phyloP scores from a whole-genome alignment of 371 early-diverging fungal species.

The Mortierella sp. region DNA sequence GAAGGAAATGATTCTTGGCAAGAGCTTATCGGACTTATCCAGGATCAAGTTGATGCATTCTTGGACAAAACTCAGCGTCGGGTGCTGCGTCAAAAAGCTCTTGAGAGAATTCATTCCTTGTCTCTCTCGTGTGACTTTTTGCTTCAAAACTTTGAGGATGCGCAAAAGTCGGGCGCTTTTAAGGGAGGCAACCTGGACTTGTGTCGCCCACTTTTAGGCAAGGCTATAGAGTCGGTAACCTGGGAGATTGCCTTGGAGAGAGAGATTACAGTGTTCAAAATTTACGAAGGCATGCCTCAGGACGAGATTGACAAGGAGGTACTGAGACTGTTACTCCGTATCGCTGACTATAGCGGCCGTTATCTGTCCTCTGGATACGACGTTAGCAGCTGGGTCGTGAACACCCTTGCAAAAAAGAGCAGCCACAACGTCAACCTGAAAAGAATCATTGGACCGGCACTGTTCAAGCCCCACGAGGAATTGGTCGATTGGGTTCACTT shows the following conservation, averaged over 20 bases:
- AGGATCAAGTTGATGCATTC: conserved; percentile 38
- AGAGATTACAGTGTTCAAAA: conserved; percentile 37
- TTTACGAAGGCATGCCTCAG: conserved; percentile 30
- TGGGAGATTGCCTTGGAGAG: conserved; percentile 32
- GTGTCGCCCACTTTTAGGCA: conserved; percentile 23
- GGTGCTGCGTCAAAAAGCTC: conserved; percentile 18
- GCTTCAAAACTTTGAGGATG: conserved; percentile 16
- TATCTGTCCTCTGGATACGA: conserved; percentile 12
- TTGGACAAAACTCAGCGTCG: conserved; percentile 38
- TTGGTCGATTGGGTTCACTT: conserved; percentile 46
- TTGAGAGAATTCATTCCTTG: conserved; percentile 26
- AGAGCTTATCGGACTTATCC: conserved; percentile 27
- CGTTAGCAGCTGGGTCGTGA: conserved; percentile 17
- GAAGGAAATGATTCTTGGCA: conserved; percentile 32
- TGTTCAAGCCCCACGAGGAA: conserved; percentile 29
- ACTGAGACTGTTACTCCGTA: conserved; percentile 29
- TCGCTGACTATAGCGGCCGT: conserved; percentile 29
- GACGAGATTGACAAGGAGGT: conserved; percentile 32
- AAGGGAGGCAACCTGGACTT: conserved; percentile 30
- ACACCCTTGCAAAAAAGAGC: conserved; percentile 16
- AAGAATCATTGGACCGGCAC: conserved; percentile 11
- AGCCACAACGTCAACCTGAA: conserved; percentile 14
- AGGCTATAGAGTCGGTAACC: conserved; percentile 39
- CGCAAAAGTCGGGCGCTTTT: conserved; percentile 21
- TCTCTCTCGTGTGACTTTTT: conserved; percentile 4